Conservation (phyloP, 495 filamentous ascomycete genomes). For the Haplographium delicatum region DNA sequence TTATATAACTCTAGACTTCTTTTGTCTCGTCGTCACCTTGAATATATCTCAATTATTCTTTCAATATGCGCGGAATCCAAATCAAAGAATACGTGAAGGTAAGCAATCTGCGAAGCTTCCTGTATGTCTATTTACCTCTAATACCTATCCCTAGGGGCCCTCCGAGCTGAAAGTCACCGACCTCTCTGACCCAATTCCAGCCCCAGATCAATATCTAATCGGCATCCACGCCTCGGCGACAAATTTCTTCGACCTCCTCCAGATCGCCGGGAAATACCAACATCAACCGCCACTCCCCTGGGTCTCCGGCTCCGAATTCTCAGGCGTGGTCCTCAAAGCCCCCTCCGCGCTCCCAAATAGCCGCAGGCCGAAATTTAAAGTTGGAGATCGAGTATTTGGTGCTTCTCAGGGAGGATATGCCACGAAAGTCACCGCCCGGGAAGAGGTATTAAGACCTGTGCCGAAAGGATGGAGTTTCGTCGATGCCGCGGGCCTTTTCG, state of each 20-base stretch:
- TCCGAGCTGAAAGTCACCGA: slow-evolving; percentile 67
- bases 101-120: slow-evolving; percentile 11
- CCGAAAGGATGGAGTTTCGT: slow-evolving; percentile 76
- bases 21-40: neutral
- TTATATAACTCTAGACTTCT: neutral
- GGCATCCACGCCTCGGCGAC: slow-evolving; percentile 81
- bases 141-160: slow-evolving; percentile 52
- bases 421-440: slow-evolving; percentile 61
- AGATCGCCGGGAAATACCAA: slow-evolving; percentile 45
- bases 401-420: slow-evolving; percentile 84
- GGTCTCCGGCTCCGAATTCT: slow-evolving; percentile 83
- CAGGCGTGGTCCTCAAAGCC: slow-evolving; percentile 64
- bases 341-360: slow-evolving; percentile 41
- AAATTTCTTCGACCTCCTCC: slow-evolving; percentile 80
- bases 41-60: neutral
- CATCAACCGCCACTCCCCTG: slow-evolving; percentile 68
- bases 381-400: slow-evolving; percentile 82
- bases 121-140: neutral
- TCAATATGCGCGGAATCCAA: slow-evolving; percentile 77
- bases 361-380: slow-evolving; percentile 50
- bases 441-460: slow-evolving; percentile 63
- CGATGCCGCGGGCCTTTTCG: slow-evolving; percentile 83
- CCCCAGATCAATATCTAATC: slow-evolving; percentile 74
- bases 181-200: slow-evolving; percentile 67
- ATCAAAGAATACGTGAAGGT: slow-evolving; percentile 79